These are phyloP conservation scores for Simplicillium sp. DNA, from an alignment of 2,329 filamentous ascomycete genomes.

Conservation along the genomic window DNA sequence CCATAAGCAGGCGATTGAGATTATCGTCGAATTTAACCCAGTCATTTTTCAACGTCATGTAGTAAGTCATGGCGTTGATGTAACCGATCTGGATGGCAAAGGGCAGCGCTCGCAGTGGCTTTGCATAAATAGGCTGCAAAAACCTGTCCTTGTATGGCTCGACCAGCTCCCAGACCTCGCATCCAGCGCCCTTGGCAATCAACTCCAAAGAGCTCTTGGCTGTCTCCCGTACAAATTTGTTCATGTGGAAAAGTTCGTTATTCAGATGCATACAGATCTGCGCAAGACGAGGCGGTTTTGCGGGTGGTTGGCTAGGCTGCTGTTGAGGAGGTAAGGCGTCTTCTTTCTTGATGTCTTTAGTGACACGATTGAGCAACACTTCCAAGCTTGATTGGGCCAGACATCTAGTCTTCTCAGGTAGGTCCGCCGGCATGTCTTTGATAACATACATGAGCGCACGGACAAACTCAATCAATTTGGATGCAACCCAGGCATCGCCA, in stretches of 20 bases:
- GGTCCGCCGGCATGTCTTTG: conserved; percentile 92
- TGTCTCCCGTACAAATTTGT: conserved; percentile 83
- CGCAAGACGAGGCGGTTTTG: conserved; percentile 52
- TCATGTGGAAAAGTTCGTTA: conserved; percentile 88
- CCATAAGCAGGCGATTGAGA: conserved; percentile 81
- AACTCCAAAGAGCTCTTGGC: conserved; percentile 73
- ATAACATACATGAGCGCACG: conserved; percentile 93
- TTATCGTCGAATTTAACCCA: conserved; percentile 90
- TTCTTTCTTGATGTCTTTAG: conserved; percentile 69
- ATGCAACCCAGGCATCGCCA: conserved; percentile 72
- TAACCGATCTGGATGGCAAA: conserved; percentile 96
- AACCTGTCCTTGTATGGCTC: conserved; percentile 84
- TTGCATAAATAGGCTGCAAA: conserved; percentile 87
- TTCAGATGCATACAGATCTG: conserved; percentile 79
- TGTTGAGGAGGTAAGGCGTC: conserved; percentile 40
- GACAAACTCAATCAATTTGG: conserved; percentile 79
- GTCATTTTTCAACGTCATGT: conserved; percentile 78
- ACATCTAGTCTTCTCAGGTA: conserved; percentile 79
- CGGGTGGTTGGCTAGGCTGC: conserved; percentile 31
- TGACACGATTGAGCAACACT: conserved; percentile 68
- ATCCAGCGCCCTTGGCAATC: conserved; percentile 67
- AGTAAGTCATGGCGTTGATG: conserved; percentile 95
- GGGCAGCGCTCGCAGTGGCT: conserved; percentile 83
- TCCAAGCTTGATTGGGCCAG: conserved; percentile 78
- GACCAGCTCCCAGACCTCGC: conserved; percentile 80